These are phyloP conservation scores for Mycena floridula DNA, from an alignment of 768 basidiomycete genomes.

Conservation along the genomic window DNA sequence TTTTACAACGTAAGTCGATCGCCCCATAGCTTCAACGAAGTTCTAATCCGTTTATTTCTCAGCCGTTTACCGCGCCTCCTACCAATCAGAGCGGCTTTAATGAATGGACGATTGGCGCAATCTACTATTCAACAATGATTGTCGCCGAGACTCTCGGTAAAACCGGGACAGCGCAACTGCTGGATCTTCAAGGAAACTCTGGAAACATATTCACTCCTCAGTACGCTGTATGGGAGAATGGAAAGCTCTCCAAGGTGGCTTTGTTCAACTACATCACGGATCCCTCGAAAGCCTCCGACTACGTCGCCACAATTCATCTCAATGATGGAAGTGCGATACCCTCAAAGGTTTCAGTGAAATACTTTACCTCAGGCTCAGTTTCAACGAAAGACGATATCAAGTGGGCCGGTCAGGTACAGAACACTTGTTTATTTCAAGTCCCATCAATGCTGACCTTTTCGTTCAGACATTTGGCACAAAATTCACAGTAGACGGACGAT, in stretches of 20 bases:
- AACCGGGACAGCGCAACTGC: slow-evolving; percentile 55
- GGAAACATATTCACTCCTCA: slow-evolving; percentile 26
- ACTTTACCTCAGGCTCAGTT: neutral
- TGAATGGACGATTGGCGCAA: slow-evolving; percentile 52
- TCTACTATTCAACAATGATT: slow-evolving; percentile 65
- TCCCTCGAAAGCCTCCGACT: slow-evolving; percentile 44
- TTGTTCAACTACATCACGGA: slow-evolving; percentile 74
- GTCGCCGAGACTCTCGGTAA: slow-evolving; percentile 68
- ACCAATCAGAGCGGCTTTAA: slow-evolving; percentile 33
- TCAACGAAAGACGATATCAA: slow-evolving; percentile 56
- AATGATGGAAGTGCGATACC: slow-evolving; percentile 31
- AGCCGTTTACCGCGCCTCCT: slow-evolving; percentile 29
- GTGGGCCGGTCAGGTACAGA: slow-evolving; percentile 80
- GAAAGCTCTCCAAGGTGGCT: slow-evolving; percentile 52
- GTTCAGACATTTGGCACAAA: slow-evolving; percentile 60
- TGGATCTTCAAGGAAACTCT: slow-evolving; percentile 54
- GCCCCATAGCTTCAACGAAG: slow-evolving; percentile 13
- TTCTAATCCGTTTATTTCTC: slow-evolving; percentile 12
- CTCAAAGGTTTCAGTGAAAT: slow-evolving; percentile 47
- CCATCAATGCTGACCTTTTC: no score
- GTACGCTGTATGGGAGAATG: slow-evolving; percentile 1
- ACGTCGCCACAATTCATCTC: slow-evolving; percentile 44
- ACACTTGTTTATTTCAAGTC: slow-evolving; percentile 38
- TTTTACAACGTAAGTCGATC: slow-evolving; percentile 60
- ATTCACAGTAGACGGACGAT: slow-evolving; percentile 64